phyloP scores from a whole-genome alignment of 2,329 filamentous ascomycete species.

The Alternaria ventricosa region DNA sequence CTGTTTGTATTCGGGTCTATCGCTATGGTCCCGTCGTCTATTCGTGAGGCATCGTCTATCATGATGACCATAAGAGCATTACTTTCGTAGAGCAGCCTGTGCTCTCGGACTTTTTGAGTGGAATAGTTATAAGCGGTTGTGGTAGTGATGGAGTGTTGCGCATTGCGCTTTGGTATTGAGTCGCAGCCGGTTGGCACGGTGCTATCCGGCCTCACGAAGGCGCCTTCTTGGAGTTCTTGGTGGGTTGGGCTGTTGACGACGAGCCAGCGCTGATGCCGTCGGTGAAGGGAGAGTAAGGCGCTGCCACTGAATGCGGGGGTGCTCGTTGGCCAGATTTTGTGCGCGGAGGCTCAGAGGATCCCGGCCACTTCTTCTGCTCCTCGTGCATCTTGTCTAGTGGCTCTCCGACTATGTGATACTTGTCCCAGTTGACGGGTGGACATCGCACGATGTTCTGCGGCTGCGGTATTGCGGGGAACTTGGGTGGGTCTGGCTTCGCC shows the following conservation, averaged over 20 bases:
- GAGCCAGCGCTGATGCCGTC: slow-evolving; percentile 53
- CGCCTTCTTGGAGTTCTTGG: slow-evolving; percentile 43
- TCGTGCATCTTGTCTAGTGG: slow-evolving; percentile 83
- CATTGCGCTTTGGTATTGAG: neutral
- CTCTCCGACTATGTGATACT: slow-evolving; percentile 89
- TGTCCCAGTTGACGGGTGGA: slow-evolving; percentile 91
- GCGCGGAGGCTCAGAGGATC: slow-evolving; percentile 48
- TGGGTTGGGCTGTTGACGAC: slow-evolving; percentile 29
- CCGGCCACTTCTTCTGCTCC: slow-evolving; percentile 68
- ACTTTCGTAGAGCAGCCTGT: slow-evolving; percentile 35
- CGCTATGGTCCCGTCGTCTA: slow-evolving; percentile 26
- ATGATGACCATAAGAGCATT: slow-evolving; percentile 30
- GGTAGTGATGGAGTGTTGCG: neutral
- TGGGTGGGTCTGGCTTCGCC: slow-evolving; percentile 12
- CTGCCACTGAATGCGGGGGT: slow-evolving; percentile 61
- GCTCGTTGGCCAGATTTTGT: slow-evolving; percentile 47
- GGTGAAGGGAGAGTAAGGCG: slow-evolving; percentile 65
- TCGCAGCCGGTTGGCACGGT: slow-evolving; percentile 1
- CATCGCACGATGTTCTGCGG: slow-evolving; percentile 84
- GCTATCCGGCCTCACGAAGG: slow-evolving; percentile 20
- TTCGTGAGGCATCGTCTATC: slow-evolving; percentile 38
- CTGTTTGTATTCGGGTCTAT: slow-evolving; percentile 26
- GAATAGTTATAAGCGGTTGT: neutral
- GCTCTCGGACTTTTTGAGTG: slow-evolving; percentile 27
- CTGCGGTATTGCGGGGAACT: slow-evolving; percentile 72